A percentile compares a stretch with the other conserved stretches of the same genome.
phyloP scores from a whole-genome alignment of 805 yeast genomes.

The Metschnikowia kofuensis region DNA sequence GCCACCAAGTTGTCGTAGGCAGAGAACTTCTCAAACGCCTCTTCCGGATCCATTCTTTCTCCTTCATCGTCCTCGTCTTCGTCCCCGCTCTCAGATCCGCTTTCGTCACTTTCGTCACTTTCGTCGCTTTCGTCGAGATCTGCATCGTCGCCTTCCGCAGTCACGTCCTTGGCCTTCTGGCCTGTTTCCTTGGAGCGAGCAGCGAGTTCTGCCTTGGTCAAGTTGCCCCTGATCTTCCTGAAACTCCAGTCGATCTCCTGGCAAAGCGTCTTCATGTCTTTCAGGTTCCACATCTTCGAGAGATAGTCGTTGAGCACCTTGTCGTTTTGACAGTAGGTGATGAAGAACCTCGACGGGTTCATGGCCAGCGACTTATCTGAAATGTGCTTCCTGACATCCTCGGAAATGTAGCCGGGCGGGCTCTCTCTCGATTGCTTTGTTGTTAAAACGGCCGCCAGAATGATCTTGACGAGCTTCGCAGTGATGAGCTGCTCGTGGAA shows the following conservation, averaged over 20 bases:
- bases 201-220: conserved; percentile 36
- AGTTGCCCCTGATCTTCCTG: conserved; percentile 46
- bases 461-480: conserved; percentile 31
- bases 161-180: conserved; percentile 17
- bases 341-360: conserved; percentile 50
- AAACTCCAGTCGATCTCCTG: conserved; percentile 43
- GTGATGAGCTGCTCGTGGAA: conserved; percentile 25
- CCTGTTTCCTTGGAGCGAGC: conserved; percentile 24
- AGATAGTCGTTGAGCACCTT: conserved; percentile 44
- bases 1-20: conserved; percentile 40
- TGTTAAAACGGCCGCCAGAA: conserved; percentile 25
- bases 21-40: conserved; percentile 31
- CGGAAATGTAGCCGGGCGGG: conserved; percentile 36
- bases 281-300: conserved; percentile 47
- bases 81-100: conserved; percentile 17
- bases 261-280: conserved; percentile 33
- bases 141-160: conserved; percentile 14
- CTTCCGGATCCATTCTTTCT: conserved; percentile 21
- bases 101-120: conserved; percentile 12
- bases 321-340: conserved; percentile 36
- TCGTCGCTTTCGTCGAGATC: conserved; percentile 10
- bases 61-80: neutral
- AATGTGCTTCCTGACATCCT: conserved; percentile 25
- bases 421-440: conserved; percentile 26
- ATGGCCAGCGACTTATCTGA: conserved; percentile 25